Evolutionary conservation across 2,329 filamentous ascomycete species (phyloP), one percentile per base, ranked within the genome.

Genomic region (Verticillium nubilum): DNA sequence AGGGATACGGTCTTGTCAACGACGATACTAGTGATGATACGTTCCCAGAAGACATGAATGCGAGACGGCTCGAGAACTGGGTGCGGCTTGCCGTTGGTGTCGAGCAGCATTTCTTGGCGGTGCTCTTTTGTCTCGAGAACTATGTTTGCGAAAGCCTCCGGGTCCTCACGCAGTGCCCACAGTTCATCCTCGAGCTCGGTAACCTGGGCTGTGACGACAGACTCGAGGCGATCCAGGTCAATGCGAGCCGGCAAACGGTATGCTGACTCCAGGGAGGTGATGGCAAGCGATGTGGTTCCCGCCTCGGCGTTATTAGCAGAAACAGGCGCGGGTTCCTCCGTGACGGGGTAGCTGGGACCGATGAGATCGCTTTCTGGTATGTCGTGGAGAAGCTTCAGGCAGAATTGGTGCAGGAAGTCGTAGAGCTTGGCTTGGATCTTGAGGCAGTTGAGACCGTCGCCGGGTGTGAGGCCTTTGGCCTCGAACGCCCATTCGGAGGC

Each of bases 91-190:
- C 75, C 74, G 3, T 66, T 27, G 0, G 59, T 62, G 57, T 83
- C 80, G n/a, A 67, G 74, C 19, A 83, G 19, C 58, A 72, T 67
- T 54, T 82, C 76, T 9, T 69, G 67, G 0, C 76, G 70, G 64
- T 86, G 83, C 13, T 84, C 80, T 25, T 70, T 73, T 28, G 66
- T 64, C 1, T 82, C 78, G 9, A 66, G 62, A 1, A 84, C 52
- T 0, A 69, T 58, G 1, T 80, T 72, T 4, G 73, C 68, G 62
- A 86, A 87, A 68, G 86, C 86, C 0, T 70, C 70, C 0, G 84
- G 84, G 65, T 88, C 85, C 64, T 88, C 84, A 7, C 84, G 76
- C 2, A 88, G 69, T 0, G 75, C 65, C 77, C 77, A 83, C 0
- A 86, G 52, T 63, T 86, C 81, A 67, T 87, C 83, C 58, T 83